Evolutionary conservation across 2,329 filamentous ascomycete species (phyloP), one percentile per base, ranked within the genome.

Genomic region (Curvularia sp.): DNA sequence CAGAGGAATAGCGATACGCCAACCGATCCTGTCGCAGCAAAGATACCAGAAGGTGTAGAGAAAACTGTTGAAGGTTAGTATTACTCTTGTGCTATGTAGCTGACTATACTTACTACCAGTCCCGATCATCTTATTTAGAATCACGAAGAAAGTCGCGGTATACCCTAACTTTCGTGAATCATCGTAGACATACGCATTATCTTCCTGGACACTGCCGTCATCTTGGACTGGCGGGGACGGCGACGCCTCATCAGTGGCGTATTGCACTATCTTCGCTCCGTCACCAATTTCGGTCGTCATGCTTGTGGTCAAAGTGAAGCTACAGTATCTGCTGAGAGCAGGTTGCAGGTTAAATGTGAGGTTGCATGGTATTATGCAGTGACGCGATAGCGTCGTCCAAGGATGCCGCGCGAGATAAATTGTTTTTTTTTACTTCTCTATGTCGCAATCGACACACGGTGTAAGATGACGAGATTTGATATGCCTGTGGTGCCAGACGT

Each of bases 11-110:
- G 72, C 7, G 80, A 78, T 43, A 84, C 79, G 2, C 84, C 84
- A 3, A 86, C 84, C 7, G 80, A 85, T 0, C 84, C 84, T 1
- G 83, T 81, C 1, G 82, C 80, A 7, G 79, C 78, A 57, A 84
- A 84, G 47, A 87, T 83, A n/a, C 83, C 82, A 1, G 82, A 82
- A 0, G 84, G 84, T 0, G 84, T 84, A 0, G 84, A 84, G 66
- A 86, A 87, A 23, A 84, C 72, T 73, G 23, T 21, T 28, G 7
- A 3, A 21, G 8, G 48, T 69, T 7, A 67, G 60, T 30, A 43
- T 3, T 23, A 53, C 59, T 38, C 65, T 41, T 48, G 41, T 43
- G 5, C 28, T 39, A 3, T 23, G 46, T 38, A 23, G n/a, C 3
- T 23, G 2, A 13, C 2, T 15, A n/a, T 39, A 68, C 68, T 27